Conservation (phyloP, 2,329 filamentous ascomycete genomes). For the Cladosporium austrohemisphaericum region DNA sequence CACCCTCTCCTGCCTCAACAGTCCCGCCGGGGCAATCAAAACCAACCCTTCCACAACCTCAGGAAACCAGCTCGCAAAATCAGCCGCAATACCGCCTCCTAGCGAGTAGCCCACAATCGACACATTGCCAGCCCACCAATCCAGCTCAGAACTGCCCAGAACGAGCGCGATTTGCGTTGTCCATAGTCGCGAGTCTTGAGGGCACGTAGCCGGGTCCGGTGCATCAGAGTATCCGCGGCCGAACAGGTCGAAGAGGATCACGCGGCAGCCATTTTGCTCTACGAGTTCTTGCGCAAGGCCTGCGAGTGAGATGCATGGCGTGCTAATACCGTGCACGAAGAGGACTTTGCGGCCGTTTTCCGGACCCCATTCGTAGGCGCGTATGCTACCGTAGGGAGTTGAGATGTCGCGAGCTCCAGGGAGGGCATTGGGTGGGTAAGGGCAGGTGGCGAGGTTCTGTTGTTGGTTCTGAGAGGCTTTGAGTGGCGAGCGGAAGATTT, state of each 20-base stretch:
- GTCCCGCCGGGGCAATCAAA: slow-evolving; percentile 73
- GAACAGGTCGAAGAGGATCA: slow-evolving; percentile 76
- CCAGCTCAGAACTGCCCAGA: slow-evolving; percentile 64
- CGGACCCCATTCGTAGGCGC: slow-evolving; percentile 79
- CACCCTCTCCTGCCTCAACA: slow-evolving; percentile 64
- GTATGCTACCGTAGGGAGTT: slow-evolving; percentile 66
- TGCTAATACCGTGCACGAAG: slow-evolving; percentile 77
- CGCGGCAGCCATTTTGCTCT: slow-evolving; percentile 61
- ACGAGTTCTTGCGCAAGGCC: slow-evolving; percentile 64
- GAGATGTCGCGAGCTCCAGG: slow-evolving; percentile 66
- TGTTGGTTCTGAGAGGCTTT: background rate
- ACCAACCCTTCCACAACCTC: slow-evolving; percentile 65
- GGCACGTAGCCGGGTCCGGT: slow-evolving; percentile 62
- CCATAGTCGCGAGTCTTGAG: slow-evolving; percentile 72
- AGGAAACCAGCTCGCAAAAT: slow-evolving; percentile 68
- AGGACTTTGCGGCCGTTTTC: slow-evolving; percentile 64
- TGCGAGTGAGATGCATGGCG: slow-evolving; percentile 67
- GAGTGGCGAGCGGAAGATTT: background rate
- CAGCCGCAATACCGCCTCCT: slow-evolving; percentile 68
- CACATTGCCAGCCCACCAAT: slow-evolving; percentile 64
- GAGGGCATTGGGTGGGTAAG: slow-evolving; percentile 67
- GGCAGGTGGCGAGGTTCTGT: background rate
- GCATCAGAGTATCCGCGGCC: slow-evolving; percentile 75
- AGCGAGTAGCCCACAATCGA: slow-evolving; percentile 75
- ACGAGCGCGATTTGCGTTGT: slow-evolving; percentile 67